These are phyloP conservation scores for Glomus cerebriforme DNA, from an alignment of 192 early-diverging fungal species.

Conservation along the genomic window DNA sequence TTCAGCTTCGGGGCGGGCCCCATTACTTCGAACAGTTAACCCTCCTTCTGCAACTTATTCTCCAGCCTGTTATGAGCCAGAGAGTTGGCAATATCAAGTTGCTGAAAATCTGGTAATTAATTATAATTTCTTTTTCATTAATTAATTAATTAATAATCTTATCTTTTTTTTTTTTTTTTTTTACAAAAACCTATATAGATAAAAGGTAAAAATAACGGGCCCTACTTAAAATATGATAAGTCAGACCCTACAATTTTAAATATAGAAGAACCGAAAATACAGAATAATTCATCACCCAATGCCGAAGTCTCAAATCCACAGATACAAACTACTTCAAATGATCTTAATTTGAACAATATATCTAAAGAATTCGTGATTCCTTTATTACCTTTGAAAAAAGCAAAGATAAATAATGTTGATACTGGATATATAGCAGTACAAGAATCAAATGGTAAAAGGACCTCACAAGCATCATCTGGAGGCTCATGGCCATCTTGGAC, in stretches of 20 bases:
- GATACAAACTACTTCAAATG: not conserved
- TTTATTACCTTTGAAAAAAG: not conserved
- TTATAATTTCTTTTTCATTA: not conserved
- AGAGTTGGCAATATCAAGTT: slow-evolving; percentile 29
- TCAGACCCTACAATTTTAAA: not conserved
- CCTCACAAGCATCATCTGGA: slow-evolving; percentile 15
- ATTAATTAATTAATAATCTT: not conserved
- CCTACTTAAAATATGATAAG: not conserved
- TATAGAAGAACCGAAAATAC: not conserved
- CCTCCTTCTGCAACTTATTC: not conserved
- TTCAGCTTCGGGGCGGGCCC: slow-evolving; percentile 14
- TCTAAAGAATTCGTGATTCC: not conserved
- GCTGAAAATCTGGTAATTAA: slow-evolving; percentile 13
- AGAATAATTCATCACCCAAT: not conserved
- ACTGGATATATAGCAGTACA: not conserved
- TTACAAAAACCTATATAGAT: not conserved
- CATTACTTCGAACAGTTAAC: not conserved
- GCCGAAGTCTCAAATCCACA: slow-evolving; percentile 7
- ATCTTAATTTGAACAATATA: not conserved
- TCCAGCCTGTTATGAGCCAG: not conserved
- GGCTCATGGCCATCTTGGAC: slow-evolving; percentile 23
- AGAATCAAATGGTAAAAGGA: slow-evolving; percentile 20
- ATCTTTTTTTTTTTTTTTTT: not conserved
- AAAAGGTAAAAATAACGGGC: not conserved
- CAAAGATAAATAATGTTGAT: not conserved